Conservation (phyloP, 164 flowering plant species). For the Stephania yunnanensis region DNA sequence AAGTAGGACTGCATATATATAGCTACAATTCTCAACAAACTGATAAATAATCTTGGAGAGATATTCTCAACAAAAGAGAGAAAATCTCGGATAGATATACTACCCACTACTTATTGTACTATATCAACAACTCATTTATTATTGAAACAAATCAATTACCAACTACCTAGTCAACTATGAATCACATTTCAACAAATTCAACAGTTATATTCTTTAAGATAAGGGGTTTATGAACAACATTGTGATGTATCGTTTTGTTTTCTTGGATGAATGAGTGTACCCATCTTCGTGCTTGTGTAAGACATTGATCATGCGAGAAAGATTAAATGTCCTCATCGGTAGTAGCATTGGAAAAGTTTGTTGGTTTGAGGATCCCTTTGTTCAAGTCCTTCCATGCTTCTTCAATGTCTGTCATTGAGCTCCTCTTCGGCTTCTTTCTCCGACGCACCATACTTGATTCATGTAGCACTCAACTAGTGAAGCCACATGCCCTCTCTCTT, state of each 20-base stretch:
- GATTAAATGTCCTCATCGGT: constrained; percentile 23
- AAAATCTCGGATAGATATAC: too few relatives aligned
- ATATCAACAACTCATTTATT: too few relatives aligned
- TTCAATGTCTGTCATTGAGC: constrained; percentile 9
- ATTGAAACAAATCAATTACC: too few relatives aligned
- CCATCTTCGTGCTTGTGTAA: constrained; percentile 34
- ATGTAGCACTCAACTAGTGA: constrained; percentile 31
- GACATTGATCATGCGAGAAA: constrained; percentile 27
- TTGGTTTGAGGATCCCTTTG: constrained; percentile 16
- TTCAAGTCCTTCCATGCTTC: constrained; percentile 51
- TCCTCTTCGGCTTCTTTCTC: constrained; percentile 7
- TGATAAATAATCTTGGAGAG: too few relatives aligned
- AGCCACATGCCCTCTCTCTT: constrained; percentile 22
- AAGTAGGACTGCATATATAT: too few relatives aligned
- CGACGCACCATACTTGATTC: constrained; percentile 23
- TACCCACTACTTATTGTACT: too few relatives aligned
- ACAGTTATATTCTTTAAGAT: too few relatives aligned
- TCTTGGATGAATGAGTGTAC: constrained; percentile 10
- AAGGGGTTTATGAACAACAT: neutral
- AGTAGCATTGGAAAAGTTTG: constrained; percentile 14
- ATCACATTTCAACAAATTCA: too few relatives aligned
- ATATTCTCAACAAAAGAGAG: too few relatives aligned
- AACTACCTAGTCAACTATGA: too few relatives aligned
- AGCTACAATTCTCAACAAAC: too few relatives aligned
- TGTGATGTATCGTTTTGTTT: neutral